Conservation (phyloP, 768 basidiomycete genomes). For the Russula foetens region DNA sequence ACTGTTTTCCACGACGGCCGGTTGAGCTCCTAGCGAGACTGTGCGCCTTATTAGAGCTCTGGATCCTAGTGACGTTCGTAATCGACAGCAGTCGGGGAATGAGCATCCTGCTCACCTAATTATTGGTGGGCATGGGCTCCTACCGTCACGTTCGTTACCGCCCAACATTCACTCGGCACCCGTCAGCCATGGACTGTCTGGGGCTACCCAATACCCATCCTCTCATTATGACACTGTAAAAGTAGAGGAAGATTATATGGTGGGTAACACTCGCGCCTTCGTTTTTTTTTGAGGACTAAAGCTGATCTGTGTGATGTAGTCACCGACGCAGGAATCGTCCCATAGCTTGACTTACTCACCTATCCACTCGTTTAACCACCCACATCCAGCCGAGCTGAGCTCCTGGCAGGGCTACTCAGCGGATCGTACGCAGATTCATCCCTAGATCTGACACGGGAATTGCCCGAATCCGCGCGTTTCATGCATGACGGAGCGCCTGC, state of each 20-base stretch:
- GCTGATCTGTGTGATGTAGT: not conserved
- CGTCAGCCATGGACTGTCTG: conserved; percentile 39
- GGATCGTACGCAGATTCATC: conserved; percentile 54
- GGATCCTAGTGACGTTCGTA: conserved; percentile 54
- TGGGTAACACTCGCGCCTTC: not conserved
- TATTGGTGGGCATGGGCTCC: conserved; percentile 6
- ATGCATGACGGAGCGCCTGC: conserved; percentile 16
- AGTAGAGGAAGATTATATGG: conserved; percentile 22
- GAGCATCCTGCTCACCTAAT: conserved; percentile 40
- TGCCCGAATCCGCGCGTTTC: conserved; percentile 13
- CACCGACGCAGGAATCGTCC: conserved; percentile 20
- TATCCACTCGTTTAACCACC: conserved; percentile 19
- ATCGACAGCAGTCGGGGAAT: conserved; percentile 60
- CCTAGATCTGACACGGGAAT: conserved; percentile 31
- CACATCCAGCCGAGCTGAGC: conserved; percentile 37
- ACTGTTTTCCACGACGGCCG: conserved; percentile 35
- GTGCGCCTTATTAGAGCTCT: conserved; percentile 32
- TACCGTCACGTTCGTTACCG: conserved; percentile 9
- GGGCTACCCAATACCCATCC: conserved; percentile 11
- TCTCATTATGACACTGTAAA: conserved; percentile 20
- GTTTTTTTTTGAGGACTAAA: not conserved
- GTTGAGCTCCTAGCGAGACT: conserved; percentile 25
- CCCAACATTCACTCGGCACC: conserved; percentile 25
- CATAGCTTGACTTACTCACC: conserved; percentile 16
- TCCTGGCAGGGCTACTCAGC: conserved; percentile 60